Conservation (phyloP, 192 early-diverging fungal species). For the Backusella circina region DNA sequence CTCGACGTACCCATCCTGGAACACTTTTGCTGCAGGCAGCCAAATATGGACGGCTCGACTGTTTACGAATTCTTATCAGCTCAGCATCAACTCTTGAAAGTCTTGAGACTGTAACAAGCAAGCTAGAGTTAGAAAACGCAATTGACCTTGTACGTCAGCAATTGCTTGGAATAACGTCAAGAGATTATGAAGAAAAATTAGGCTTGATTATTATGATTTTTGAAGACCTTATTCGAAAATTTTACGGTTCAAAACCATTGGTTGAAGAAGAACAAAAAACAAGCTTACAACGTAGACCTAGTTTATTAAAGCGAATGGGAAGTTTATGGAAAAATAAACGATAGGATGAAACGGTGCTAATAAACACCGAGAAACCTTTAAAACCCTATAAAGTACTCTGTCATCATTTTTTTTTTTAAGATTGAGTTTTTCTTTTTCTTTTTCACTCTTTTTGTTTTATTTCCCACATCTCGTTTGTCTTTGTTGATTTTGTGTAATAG, state of each 20-base stretch:
- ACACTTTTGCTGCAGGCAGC: constrained; percentile 28
- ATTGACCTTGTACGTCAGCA: constrained; percentile 10
- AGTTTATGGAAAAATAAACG: neutral
- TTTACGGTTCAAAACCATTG: neutral
- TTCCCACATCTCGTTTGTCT: neutral
- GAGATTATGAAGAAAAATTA: neutral
- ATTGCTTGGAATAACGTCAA: neutral
- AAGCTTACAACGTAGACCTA: neutral
- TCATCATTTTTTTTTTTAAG: neutral
- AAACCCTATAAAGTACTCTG: neutral
- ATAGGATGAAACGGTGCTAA: neutral
- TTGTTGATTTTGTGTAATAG: neutral
- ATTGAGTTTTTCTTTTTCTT: neutral
- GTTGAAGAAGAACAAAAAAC: neutral
- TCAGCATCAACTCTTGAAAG: neutral
- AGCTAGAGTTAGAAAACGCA: neutral
- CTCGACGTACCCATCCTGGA: constrained; percentile 9
- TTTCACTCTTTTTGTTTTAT: neutral
- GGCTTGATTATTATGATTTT: constrained; percentile 4
- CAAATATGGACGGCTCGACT: constrained; percentile 24
- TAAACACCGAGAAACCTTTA: neutral
- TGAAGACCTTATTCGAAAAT: neutral
- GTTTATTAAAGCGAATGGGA: constrained; percentile 3
- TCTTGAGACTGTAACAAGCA: neutral
- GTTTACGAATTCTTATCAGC: constrained; percentile 14